Evolutionary conservation across 2,329 filamentous ascomycete genomes (phyloP).

Genomic region (Mariannaea elegans): DNA sequence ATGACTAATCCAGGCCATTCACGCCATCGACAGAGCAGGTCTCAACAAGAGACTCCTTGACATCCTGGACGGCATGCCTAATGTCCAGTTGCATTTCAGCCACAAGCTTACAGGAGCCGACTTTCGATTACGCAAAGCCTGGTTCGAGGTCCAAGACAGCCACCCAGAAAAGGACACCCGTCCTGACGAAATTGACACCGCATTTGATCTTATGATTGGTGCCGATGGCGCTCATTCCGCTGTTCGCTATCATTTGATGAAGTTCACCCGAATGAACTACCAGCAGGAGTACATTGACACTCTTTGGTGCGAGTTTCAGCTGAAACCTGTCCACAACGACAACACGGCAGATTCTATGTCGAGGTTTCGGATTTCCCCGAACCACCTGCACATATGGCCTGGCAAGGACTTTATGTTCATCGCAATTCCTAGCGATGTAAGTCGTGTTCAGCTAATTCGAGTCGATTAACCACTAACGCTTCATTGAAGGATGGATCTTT

Average conservation of each 20-base stretch:
- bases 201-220: conserved; percentile 93
- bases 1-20: conserved; percentile 70
- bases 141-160: conserved; percentile 75
- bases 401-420: conserved; percentile 98
- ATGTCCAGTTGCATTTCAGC: conserved; percentile 91
- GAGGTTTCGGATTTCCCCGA: conserved; percentile 82
- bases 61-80: conserved; percentile 82
- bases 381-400: conserved; percentile 98
- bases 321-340: conserved; percentile 61
- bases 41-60: conserved; percentile 88
- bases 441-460: conserved; percentile 29
- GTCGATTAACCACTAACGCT: conserved; percentile 27
- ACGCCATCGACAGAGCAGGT: conserved; percentile 83
- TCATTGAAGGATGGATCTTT: conserved; percentile 81
- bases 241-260: conserved; percentile 94
- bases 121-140: conserved; percentile 80
- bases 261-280: conserved; percentile 89
- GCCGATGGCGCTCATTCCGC: conserved; percentile 96
- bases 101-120: conserved; percentile 94
- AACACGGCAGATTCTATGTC: conserved; percentile 44
- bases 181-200: conserved; percentile 78
- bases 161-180: conserved; percentile 51
- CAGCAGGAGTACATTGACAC: conserved; percentile 96
- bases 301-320: conserved; percentile 95
- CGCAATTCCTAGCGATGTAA: conserved; percentile 79